Percentiles rank a stretch among this genome's conserved stretches.
phyloP scores from a whole-genome alignment of 179 eudicot genomes.

The Corrigiola litoralis region DNA sequence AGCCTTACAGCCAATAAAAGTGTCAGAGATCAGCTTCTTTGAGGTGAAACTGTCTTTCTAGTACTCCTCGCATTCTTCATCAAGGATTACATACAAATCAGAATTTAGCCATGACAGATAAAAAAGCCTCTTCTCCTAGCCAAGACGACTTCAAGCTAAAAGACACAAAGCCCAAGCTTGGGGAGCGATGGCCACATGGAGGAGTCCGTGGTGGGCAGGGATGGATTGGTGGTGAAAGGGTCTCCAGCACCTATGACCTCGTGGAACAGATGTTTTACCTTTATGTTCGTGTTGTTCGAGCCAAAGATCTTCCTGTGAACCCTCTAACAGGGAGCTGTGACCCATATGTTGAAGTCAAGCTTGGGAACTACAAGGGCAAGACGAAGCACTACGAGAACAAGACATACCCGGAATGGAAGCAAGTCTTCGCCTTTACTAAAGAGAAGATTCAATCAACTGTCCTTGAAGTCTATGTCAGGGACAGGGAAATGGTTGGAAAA shows the following conservation, averaged over 20 bases:
- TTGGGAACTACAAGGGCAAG: slow-evolving; percentile 45
- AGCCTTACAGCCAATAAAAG: background rate
- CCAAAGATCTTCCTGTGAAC: slow-evolving; percentile 44
- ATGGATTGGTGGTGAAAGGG: slow-evolving; percentile 40
- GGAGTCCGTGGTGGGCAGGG: slow-evolving; percentile 45
- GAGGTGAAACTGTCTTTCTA: background rate
- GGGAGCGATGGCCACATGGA: slow-evolving; percentile 52
- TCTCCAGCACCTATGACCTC: slow-evolving; percentile 38
- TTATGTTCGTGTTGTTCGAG: slow-evolving; percentile 41
- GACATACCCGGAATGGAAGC: slow-evolving; percentile 38
- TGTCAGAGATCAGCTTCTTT: slow-evolving; percentile 8
- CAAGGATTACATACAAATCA: background rate
- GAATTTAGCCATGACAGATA: slow-evolving; percentile 6
- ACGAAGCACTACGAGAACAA: slow-evolving; percentile 41
- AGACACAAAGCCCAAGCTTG: slow-evolving; percentile 44
- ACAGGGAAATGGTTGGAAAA: slow-evolving; percentile 41
- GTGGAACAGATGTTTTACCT: slow-evolving; percentile 41
- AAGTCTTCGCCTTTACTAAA: slow-evolving; percentile 44
- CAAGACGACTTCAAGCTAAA: slow-evolving; percentile 41
- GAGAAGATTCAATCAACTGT: slow-evolving; percentile 41
- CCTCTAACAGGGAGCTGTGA: slow-evolving; percentile 39
- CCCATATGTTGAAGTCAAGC: slow-evolving; percentile 47
- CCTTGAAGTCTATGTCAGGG: slow-evolving; percentile 39
- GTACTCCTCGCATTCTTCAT: too few species aligned
- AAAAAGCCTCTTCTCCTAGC: slow-evolving; percentile 20